These are phyloP conservation scores for Fusarium sp. DNA, from an alignment of 2,329 filamentous ascomycete genomes.

Conservation along the genomic window DNA sequence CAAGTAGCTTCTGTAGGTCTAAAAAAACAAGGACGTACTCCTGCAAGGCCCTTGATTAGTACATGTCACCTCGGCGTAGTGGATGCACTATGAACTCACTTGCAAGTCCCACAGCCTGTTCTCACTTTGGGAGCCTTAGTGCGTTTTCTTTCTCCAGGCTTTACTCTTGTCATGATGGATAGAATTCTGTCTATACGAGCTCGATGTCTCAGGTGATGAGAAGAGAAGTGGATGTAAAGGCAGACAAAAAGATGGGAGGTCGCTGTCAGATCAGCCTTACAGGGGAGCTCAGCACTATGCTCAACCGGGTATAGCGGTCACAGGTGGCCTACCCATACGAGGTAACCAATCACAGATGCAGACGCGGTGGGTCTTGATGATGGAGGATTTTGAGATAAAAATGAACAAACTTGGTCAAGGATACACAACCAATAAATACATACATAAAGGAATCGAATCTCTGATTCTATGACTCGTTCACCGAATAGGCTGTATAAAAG, in stretches of 20 bases:
- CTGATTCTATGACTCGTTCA: background rate
- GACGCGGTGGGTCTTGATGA: too few relatives aligned
- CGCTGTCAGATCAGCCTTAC: background rate
- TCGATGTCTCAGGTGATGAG: background rate
- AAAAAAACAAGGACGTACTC: background rate
- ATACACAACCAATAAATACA: too few relatives aligned
- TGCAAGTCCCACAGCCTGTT: conserved; percentile 31
- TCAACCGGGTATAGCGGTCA: background rate
- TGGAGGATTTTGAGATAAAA: background rate
- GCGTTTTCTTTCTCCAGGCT: conserved; percentile 20
- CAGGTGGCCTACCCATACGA: conserved; percentile 18
- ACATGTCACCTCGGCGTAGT: too few relatives aligned
- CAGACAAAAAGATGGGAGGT: background rate
- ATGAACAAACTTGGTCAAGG: too few relatives aligned
- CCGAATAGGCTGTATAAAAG: background rate
- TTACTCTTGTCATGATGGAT: conserved; percentile 25
- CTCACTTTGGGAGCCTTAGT: conserved; percentile 15
- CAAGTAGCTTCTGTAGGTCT: background rate
- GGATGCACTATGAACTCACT: background rate
- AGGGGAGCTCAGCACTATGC: background rate
- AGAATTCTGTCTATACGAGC: conserved; percentile 7
- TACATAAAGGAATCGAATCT: too few relatives aligned
- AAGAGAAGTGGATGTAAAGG: background rate
- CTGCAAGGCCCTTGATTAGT: background rate
- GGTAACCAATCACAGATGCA: background rate